A percentile compares a stretch with the other conserved stretches of the same genome.
Evolutionary conservation across 495 filamentous ascomycete species (phyloP).

Genomic region (Extremus antarcticus): DNA sequence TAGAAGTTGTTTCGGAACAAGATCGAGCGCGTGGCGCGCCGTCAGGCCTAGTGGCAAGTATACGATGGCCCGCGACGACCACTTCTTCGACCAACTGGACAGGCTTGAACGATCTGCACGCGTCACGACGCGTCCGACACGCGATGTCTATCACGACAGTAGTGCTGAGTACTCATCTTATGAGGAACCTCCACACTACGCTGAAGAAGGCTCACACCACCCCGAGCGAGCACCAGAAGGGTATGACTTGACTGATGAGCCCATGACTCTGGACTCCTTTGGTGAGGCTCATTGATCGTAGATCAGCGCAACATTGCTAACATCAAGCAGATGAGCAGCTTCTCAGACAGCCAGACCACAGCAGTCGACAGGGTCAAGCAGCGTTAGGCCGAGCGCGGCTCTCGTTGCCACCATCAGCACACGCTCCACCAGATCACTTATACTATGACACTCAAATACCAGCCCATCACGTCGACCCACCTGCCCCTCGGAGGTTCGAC

Average conservation of each 20-base stretch:
- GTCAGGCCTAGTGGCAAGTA: not conserved
- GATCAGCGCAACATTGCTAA: too few species aligned
- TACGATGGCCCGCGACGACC: conserved; percentile 5
- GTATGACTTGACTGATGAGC: conserved; percentile 17
- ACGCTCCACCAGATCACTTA: not conserved
- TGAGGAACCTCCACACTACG: not conserved
- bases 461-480: conserved; percentile 11
- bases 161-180: conserved; percentile 3
- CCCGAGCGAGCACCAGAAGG: not conserved
- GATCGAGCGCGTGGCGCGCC: too few species aligned
- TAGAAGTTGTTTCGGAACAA: too few species aligned
- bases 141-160: conserved; percentile 3
- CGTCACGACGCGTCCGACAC: not conserved
- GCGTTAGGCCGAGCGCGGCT: conserved; percentile 21
- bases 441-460: not conserved
- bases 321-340: conserved; percentile 23
- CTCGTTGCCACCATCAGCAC: conserved; percentile 15
- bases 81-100: conserved; percentile 18
- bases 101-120: conserved; percentile 10
- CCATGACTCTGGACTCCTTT: conserved; percentile 37
- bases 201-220: not conserved
- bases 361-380: conserved; percentile 23
- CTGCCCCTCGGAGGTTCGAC: not conserved
- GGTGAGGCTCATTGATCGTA: too few species aligned
- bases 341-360: conserved; percentile 16